Evolutionary conservation across 306 rosid species (phyloP).

Genomic region (Hylodesmum podocarpum): DNA sequence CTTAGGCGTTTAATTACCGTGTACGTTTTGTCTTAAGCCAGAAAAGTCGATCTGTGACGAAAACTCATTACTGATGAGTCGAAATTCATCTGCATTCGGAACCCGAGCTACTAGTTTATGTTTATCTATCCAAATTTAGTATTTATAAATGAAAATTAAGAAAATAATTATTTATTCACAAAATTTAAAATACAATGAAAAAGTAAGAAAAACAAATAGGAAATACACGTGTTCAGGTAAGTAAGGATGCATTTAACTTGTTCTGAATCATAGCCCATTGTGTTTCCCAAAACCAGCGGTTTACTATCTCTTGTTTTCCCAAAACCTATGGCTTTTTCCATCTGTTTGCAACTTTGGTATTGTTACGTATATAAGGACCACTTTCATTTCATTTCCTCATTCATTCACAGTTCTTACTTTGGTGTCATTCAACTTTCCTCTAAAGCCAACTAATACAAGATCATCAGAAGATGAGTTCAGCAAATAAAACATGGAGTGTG

Average conservation of each 20-base stretch:
- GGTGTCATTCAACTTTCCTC: background rate
- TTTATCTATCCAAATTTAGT: no score
- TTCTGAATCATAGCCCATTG: background rate
- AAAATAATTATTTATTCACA: no score
- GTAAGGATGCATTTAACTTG: background rate
- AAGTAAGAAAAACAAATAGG: background rate
- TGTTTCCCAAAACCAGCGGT: background rate
- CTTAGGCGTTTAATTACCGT: no score
- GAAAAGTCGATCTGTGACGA: no score
- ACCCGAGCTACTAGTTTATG: no score
- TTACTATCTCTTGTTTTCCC: slow-evolving; percentile 13
- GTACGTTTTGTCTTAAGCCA: no score
- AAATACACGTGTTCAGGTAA: background rate
- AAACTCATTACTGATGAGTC: no score
- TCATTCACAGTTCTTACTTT: background rate
- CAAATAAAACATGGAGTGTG: slow-evolving; percentile 26
- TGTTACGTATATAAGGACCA: background rate
- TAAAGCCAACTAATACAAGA: background rate
- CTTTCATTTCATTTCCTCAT: background rate
- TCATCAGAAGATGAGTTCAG: slow-evolving; percentile 31
- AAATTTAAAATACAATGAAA: no score
- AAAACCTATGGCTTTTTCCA: background rate
- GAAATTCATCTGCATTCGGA: no score
- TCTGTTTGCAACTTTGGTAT: background rate
- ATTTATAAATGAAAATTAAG: no score